phyloP scores from a whole-genome alignment of 2,329 filamentous ascomycete species.

The Paraphoma sp. region DNA sequence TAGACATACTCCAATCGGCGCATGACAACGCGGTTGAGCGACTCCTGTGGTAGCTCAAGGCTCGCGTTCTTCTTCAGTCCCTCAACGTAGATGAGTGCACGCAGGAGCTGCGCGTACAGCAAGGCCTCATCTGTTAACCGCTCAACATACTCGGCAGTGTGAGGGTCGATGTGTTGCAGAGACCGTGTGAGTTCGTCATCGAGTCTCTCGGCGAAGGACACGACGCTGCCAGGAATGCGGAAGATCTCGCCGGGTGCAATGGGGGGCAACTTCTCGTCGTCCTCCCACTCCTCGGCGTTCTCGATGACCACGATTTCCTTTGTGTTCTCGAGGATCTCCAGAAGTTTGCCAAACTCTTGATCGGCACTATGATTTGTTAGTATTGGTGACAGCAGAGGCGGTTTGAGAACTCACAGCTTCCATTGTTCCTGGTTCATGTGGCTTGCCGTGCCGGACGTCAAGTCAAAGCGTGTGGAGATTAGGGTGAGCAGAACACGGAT shows the following conservation, averaged over 20 bases:
- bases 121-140: conserved; percentile 87
- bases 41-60: conserved; percentile 81
- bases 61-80: conserved; percentile 72
- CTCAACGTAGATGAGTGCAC: conserved; percentile 88
- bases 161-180: conserved; percentile 96
- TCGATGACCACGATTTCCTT: conserved; percentile 86
- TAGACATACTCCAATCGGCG: conserved; percentile 95
- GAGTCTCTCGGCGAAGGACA: conserved; percentile 92
- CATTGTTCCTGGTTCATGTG: conserved; percentile 97
- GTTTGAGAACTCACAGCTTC: conserved; percentile 69
- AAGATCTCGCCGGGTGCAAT: conserved; percentile 78
- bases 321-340: conserved; percentile 80
- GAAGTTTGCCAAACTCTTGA: conserved; percentile 79
- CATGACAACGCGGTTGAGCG: conserved; percentile 90
- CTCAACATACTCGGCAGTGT: conserved; percentile 98
- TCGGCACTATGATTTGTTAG: conserved; percentile 64
- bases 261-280: conserved; percentile 90
- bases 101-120: conserved; percentile 91
- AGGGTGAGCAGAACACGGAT: conserved; percentile 91
- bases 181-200: conserved; percentile 97
- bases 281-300: conserved; percentile 96
- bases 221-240: conserved; percentile 90
- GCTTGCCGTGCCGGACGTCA: conserved; percentile 77
- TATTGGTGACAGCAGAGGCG: not conserved
- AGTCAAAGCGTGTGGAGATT: conserved; percentile 92